These are phyloP conservation scores for Quercus rubra DNA, from an alignment of 306 rosid genomes.

Conservation along the genomic window DNA sequence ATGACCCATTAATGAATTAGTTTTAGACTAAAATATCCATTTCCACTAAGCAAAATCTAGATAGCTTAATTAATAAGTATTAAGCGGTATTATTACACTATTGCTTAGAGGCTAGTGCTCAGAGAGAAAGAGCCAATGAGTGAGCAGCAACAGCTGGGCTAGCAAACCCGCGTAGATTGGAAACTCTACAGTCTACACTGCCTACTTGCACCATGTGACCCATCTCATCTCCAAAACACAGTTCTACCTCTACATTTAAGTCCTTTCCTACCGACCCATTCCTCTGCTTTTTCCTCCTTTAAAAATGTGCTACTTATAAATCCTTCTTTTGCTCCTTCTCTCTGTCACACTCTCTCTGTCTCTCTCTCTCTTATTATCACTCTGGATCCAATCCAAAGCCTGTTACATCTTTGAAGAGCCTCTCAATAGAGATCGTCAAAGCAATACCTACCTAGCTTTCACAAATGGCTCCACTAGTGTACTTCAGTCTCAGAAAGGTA, in stretches of 20 bases:
- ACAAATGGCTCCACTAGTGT: slow-evolving; percentile 57
- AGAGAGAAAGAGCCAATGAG: background rate
- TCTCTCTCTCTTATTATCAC: background rate
- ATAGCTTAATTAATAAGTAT: background rate
- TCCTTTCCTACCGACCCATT: slow-evolving; percentile 20
- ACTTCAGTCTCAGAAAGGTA: slow-evolving; percentile 35
- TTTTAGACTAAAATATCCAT: background rate
- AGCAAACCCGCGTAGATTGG: slow-evolving; percentile 32
- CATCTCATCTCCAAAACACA: slow-evolving; percentile 9
- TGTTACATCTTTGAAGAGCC: slow-evolving; percentile 19
- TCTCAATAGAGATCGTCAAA: slow-evolving; percentile 3
- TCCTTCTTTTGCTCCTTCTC: background rate
- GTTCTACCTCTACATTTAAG: slow-evolving; percentile 30
- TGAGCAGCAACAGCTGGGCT: background rate
- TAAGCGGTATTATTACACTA: background rate
- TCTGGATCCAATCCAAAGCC: slow-evolving; percentile 17
- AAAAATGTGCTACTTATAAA: slow-evolving; percentile 7
- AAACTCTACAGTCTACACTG: background rate
- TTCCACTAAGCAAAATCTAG: background rate
- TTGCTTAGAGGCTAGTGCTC: background rate
- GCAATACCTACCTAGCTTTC: slow-evolving; percentile 1
- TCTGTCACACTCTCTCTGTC: background rate
- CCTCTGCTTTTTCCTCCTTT: background rate
- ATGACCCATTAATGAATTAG: too few relatives aligned
- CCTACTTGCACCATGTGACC: slow-evolving; percentile 35